Conservation (phyloP, 768 basidiomycete species). For the Galerina marginata region DNA sequence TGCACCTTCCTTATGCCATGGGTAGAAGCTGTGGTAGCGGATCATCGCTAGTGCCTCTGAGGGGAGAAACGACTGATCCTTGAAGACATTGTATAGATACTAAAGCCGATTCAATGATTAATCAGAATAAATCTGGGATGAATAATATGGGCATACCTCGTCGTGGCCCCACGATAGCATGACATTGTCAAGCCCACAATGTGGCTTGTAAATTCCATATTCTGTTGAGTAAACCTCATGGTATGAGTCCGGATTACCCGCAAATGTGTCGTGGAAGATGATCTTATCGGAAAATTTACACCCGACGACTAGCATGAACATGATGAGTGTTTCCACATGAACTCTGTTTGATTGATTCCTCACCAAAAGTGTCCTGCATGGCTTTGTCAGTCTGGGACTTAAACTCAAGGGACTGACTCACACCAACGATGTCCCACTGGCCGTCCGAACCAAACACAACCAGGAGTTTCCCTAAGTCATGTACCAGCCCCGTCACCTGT, state of each 20-base stretch:
- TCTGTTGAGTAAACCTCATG: constrained; percentile 75
- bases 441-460: constrained; percentile 85
- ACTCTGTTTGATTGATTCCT: constrained; percentile 10
- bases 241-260: constrained; percentile 66
- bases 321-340: constrained; percentile 10
- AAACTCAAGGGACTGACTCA: constrained; percentile 38
- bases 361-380: constrained; percentile 51
- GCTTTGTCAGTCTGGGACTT: constrained; percentile 16
- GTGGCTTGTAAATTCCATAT: constrained; percentile 75
- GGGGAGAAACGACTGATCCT: constrained; percentile 82
- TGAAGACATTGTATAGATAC: constrained; percentile 86
- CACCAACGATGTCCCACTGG: constrained; percentile 95
- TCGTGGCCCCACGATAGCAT: constrained; percentile 94
- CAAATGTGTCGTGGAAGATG: constrained; percentile 81
- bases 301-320: constrained; percentile 64
- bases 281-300: constrained; percentile 86
- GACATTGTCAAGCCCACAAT: constrained; percentile 85
- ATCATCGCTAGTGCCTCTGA: constrained; percentile 89
- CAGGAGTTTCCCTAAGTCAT: constrained; percentile 89
- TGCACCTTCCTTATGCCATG: constrained; percentile 91
- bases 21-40: constrained; percentile 94
- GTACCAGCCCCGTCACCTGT: constrained; percentile 79
- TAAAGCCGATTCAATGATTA: constrained; percentile 30
- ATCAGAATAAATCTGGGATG: background rate
- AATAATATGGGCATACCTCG: constrained; percentile 56